phyloP scores from a whole-genome alignment of 345 rosid species.

The Psidium guajava region DNA sequence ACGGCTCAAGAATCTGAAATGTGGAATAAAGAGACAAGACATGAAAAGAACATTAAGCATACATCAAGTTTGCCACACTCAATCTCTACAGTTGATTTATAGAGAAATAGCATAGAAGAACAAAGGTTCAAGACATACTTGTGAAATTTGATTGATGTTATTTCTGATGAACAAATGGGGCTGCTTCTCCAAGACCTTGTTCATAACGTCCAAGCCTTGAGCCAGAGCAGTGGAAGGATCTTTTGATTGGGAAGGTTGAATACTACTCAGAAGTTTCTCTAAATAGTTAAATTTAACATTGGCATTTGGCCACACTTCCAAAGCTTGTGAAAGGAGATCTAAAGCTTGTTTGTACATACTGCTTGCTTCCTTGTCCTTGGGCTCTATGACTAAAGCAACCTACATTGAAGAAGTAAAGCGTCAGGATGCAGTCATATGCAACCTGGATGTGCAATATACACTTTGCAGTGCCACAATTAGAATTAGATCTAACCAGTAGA shows the following conservation, averaged over 20 bases:
- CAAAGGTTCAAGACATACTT: slow-evolving; percentile 31
- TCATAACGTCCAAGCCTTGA: slow-evolving; percentile 99
- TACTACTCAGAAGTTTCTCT: slow-evolving; percentile 75
- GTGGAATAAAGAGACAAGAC: slow-evolving; percentile 2
- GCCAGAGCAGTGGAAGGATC: slow-evolving; percentile 96
- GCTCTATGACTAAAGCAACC: slow-evolving; percentile 99
- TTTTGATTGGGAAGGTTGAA: slow-evolving; percentile 90
- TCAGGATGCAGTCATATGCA: not conserved
- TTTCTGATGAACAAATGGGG: slow-evolving; percentile 88
- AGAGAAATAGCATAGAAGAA: not conserved
- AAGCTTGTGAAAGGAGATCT: slow-evolving; percentile 86
- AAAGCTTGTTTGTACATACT: slow-evolving; percentile 88
- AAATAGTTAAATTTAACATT: slow-evolving; percentile 96
- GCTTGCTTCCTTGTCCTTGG: slow-evolving; percentile 95
- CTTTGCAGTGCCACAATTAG: not conserved
- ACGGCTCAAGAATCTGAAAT: slow-evolving; percentile 86
- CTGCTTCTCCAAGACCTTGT: slow-evolving; percentile 94
- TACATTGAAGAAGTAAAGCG: slow-evolving; percentile 9
- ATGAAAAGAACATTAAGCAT: not conserved
- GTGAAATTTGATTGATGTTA: slow-evolving; percentile 87
- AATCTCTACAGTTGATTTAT: not conserved
- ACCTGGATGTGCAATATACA: not conserved
- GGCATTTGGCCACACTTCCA: slow-evolving; percentile 98
- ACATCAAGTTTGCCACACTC: not conserved
- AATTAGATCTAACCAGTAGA: not conserved